These are phyloP conservation scores for Eremothecium sinecaudum DNA, from an alignment of 1,139 yeast genomes.

Conservation along the genomic window DNA sequence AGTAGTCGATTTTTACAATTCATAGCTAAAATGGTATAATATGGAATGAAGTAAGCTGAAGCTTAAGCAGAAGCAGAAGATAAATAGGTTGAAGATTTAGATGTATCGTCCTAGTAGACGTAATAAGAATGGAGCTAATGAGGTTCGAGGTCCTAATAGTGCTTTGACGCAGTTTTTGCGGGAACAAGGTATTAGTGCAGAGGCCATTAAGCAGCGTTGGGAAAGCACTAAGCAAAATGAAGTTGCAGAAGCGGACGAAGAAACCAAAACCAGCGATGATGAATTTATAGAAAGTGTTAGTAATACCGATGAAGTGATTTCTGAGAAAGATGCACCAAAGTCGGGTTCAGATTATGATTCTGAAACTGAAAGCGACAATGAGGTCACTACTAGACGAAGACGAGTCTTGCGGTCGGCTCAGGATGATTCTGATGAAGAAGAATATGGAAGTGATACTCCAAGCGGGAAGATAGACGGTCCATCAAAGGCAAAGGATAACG, in stretches of 20 bases:
- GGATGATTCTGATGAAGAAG: conserved; percentile 27
- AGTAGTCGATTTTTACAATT: too few species aligned
- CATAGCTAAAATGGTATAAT: too few species aligned
- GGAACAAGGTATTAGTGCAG: conserved; percentile 82
- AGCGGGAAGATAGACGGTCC: conserved; percentile 7
- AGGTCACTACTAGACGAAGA: conserved; percentile 3
- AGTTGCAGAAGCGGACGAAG: conserved; percentile 6
- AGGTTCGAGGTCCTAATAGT: conserved; percentile 68
- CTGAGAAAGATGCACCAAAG: conserved; percentile 5
- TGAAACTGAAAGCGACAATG: conserved; percentile 17
- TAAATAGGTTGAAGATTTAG: too few species aligned
- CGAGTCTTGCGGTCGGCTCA: conserved; percentile 8
- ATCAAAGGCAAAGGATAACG: conserved; percentile 2
- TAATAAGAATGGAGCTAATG: conserved; percentile 30
- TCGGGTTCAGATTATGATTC: conserved; percentile 10
- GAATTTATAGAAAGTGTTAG: conserved; percentile 2
- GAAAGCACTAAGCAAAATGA: conserved; percentile 27
- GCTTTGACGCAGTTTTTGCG: conserved; percentile 68
- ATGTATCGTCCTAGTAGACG: conserved; percentile 26
- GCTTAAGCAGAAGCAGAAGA: too few species aligned
- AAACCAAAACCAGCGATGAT: conserved; percentile 7
- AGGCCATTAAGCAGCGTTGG: conserved; percentile 60
- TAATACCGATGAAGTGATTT: conserved; percentile 4
- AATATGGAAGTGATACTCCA: conserved; percentile 14
- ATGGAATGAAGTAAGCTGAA: too few species aligned